Conservation (phyloP, 306 rosid species). For the Vigna hirtella region DNA sequence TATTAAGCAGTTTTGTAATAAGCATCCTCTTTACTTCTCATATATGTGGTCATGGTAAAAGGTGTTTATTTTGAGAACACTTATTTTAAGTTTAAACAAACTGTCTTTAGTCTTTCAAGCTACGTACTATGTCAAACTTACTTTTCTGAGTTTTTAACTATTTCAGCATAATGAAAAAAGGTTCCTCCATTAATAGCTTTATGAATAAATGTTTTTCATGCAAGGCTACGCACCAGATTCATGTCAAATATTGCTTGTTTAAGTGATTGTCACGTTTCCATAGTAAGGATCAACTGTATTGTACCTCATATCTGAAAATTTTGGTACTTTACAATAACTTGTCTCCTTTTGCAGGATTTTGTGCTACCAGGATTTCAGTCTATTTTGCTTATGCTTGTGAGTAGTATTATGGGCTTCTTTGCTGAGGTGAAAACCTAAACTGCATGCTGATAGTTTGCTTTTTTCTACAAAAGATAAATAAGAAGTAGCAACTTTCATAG, state of each 20-base stretch:
- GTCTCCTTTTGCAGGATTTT: conserved; percentile 60
- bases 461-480: too few species aligned
- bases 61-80: too few species aligned
- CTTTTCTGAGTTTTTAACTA: too few species aligned
- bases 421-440: conserved; percentile 71
- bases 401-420: conserved; percentile 69
- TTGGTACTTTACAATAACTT: neutral
- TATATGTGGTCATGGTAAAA: too few species aligned
- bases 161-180: neutral
- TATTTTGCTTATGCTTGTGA: conserved; percentile 60
- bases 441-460: conserved; percentile 1
- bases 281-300: neutral
- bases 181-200: conserved; percentile 11
- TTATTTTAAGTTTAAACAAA: too few species aligned
- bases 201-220: neutral
- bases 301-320: neutral
- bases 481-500: too few species aligned
- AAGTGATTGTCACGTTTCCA: neutral
- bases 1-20: too few species aligned
- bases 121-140: too few species aligned
- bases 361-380: conserved; percentile 67
- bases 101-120: too few species aligned
- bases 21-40: too few species aligned
- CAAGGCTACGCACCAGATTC: conserved; percentile 3
- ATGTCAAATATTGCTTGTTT: conserved; percentile 22